phyloP scores from a whole-genome alignment of 768 basidiomycete species.

The Calocera viscosa region DNA sequence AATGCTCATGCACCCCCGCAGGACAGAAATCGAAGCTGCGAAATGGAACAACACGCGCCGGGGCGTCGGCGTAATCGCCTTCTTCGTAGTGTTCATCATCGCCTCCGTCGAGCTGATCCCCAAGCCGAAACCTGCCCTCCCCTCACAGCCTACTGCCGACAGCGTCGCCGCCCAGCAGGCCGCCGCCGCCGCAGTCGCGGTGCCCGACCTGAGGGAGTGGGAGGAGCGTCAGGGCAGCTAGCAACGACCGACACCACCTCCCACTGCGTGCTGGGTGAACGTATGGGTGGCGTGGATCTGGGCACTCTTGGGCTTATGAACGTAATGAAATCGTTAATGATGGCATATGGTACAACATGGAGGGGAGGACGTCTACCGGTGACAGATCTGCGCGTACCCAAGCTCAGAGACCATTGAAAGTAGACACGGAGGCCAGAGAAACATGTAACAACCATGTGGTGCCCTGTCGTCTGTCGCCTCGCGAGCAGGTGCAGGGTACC shows the following conservation, averaged over 20 bases:
- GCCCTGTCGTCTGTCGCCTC: no score
- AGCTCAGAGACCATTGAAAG: no score
- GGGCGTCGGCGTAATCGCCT: constrained; percentile 37
- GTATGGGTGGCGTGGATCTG: no score
- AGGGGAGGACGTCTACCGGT: background rate
- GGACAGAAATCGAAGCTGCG: constrained; percentile 65
- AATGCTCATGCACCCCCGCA: background rate
- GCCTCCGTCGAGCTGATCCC: constrained; percentile 50
- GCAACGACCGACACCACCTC: no score
- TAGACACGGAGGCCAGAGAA: no score
- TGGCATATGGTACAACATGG: background rate
- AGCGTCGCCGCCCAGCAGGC: constrained; percentile 8
- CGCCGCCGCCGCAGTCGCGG: background rate
- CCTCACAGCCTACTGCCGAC: no score
- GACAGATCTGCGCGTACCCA: background rate
- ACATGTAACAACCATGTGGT: no score
- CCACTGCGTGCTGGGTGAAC: no score
- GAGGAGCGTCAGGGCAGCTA: background rate
- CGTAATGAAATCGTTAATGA: constrained; percentile 3
- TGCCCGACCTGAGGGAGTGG: background rate
- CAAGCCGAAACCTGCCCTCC: constrained; percentile 20
- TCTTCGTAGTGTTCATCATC: constrained; percentile 34
- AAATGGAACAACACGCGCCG: constrained; percentile 84
- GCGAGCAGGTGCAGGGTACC: no score
- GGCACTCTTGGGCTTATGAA: background rate